Percentiles rank a stretch among this genome's conserved stretches.
Evolutionary conservation across 2,329 filamentous ascomycete genomes (phyloP).

Genomic region (Elsinoe australis): DNA sequence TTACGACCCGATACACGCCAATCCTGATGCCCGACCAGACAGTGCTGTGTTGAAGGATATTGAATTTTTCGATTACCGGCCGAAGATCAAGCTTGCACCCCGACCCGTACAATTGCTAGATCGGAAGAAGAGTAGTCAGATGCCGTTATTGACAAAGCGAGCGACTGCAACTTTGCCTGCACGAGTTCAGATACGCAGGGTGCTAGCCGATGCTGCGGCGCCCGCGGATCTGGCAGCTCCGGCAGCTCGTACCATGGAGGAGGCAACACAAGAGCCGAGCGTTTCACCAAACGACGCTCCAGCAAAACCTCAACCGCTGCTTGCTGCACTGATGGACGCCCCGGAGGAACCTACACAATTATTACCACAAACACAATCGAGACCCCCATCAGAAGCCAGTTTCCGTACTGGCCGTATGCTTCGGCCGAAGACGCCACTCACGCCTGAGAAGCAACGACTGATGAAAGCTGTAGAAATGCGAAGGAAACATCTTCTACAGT

Average conservation of each 20-base stretch:
- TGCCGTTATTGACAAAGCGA: conserved; percentile 26
- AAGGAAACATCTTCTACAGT: conserved; percentile 61
- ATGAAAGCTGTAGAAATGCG: conserved; percentile 91
- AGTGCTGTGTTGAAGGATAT: conserved; percentile 8
- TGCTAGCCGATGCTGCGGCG: conserved; percentile 19
- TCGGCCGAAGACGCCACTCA: conserved; percentile 43
- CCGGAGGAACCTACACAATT: conserved; percentile 27
- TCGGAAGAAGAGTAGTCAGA: conserved; percentile 24
- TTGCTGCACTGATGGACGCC: conserved; percentile 32
- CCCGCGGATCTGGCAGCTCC: conserved; percentile 17
- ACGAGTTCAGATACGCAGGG: conserved; percentile 30
- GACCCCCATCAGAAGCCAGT: conserved; percentile 13
- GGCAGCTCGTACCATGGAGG: conserved; percentile 15
- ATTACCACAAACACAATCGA: not conserved
- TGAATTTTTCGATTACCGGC: conserved; percentile 42
- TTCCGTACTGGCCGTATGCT: conserved; percentile 4
- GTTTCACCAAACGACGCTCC: not conserved
- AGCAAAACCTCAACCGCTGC: conserved; percentile 20
- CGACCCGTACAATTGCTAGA: conserved; percentile 64
- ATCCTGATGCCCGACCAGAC: conserved; percentile 9
- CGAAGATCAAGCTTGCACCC: conserved; percentile 83
- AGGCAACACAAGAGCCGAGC: not conserved
- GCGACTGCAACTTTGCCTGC: conserved; percentile 39
- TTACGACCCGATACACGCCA: not conserved
- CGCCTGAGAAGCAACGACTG: conserved; percentile 80